phyloP scores from a whole-genome alignment of 1,284 basidiomycete species.

The Stereum hirsutum region DNA sequence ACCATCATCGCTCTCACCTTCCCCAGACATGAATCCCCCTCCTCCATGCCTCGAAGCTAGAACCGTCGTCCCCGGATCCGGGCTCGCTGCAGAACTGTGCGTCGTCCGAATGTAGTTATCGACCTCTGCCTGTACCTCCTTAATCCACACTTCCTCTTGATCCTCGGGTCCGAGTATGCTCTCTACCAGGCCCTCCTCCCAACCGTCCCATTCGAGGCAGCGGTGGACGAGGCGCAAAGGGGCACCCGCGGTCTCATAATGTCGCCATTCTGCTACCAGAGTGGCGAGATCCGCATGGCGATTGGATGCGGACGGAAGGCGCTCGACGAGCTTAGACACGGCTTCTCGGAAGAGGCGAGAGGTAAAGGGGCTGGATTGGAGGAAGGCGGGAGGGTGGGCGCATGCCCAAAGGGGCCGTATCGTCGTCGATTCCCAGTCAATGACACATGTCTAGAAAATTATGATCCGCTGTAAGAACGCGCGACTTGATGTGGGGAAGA shows the following conservation, averaged over 20 bases:
- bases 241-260: slow-evolving; percentile 54
- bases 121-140: slow-evolving; percentile 22
- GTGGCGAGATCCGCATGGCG: slow-evolving; percentile 21
- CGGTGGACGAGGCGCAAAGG: slow-evolving; percentile 66
- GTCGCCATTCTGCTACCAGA: slow-evolving; percentile 60
- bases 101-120: slow-evolving; percentile 4
- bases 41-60: not conserved
- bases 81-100: slow-evolving; percentile 4
- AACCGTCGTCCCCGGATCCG: not conserved
- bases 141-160: slow-evolving; percentile 60
- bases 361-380: slow-evolving; percentile 65
- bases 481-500: not conserved
- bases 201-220: slow-evolving; percentile 77
- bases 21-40: not conserved
- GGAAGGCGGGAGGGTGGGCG: slow-evolving; percentile 71
- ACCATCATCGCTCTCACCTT: slow-evolving; percentile 7
- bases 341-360: slow-evolving; percentile 58
- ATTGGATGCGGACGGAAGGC: slow-evolving; percentile 10
- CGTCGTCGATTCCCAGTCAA: slow-evolving; percentile 81
- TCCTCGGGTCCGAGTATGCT: slow-evolving; percentile 66
- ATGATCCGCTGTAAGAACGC: slow-evolving; percentile 5
- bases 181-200: slow-evolving; percentile 73
- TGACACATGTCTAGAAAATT: slow-evolving; percentile 57
- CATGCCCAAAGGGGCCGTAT: slow-evolving; percentile 75
- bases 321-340: slow-evolving; percentile 35